These are phyloP conservation scores for Plicaturopsis crispa DNA, from an alignment of 768 basidiomycete species.

Conservation along the genomic window DNA sequence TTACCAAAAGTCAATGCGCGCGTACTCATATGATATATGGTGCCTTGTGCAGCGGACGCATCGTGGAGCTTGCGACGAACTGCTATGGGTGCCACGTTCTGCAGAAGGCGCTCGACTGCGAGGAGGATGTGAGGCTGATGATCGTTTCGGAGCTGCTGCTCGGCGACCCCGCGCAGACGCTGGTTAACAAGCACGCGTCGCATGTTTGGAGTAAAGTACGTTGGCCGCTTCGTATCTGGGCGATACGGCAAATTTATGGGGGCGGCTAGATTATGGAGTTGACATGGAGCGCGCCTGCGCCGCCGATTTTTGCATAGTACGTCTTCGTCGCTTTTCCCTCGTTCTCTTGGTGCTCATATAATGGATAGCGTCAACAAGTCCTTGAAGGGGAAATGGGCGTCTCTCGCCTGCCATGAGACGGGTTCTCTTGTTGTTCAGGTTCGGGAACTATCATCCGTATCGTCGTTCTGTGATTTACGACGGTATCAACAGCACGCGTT, in stretches of 20 bases:
- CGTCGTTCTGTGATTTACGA: slow-evolving; percentile 3
- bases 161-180: slow-evolving; percentile 78
- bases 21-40: not conserved
- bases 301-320: slow-evolving; percentile 83
- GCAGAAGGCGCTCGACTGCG: slow-evolving; percentile 86
- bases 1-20: slow-evolving; percentile 5
- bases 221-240: not conserved
- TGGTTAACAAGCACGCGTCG: slow-evolving; percentile 86
- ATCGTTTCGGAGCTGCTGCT: slow-evolving; percentile 82
- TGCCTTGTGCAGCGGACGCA: slow-evolving; percentile 47
- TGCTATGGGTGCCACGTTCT: slow-evolving; percentile 88
- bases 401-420: slow-evolving; percentile 85
- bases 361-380: slow-evolving; percentile 72
- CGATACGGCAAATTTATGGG: not conserved
- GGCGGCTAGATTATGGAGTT: slow-evolving; percentile 74
- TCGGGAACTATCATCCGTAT: slow-evolving; percentile 6
- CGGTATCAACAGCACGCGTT: slow-evolving; percentile 57
- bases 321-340: slow-evolving; percentile 14
- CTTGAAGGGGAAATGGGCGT: slow-evolving; percentile 82
- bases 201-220: slow-evolving; percentile 88
- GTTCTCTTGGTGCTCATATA: slow-evolving; percentile 2
- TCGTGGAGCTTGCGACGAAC: slow-evolving; percentile 83
- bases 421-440: slow-evolving; percentile 87
- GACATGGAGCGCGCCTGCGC: slow-evolving; percentile 80
- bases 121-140: slow-evolving; percentile 75